A percentile compares a stretch with the other conserved stretches of the same genome.
phyloP scores from a whole-genome alignment of 1,284 basidiomycete genomes.

The Blastosporella zonata region DNA sequence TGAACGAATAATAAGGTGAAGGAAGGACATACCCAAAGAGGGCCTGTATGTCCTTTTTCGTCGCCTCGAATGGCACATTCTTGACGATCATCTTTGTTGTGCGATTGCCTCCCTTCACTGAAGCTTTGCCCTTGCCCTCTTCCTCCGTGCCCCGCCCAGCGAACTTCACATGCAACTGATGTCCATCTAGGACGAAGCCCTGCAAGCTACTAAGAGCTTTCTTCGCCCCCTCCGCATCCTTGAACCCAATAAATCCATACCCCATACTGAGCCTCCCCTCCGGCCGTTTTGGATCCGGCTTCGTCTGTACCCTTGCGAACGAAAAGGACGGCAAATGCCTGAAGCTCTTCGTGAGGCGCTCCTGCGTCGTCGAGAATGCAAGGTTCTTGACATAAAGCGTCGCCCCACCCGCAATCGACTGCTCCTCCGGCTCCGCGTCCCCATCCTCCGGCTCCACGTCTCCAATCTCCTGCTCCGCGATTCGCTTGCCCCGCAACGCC shows the following conservation, averaged over 20 bases:
- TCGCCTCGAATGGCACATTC: slow-evolving; percentile 96
- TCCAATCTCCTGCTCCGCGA: slow-evolving; percentile 37
- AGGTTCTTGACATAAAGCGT: slow-evolving; percentile 97
- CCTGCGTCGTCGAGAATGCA: slow-evolving; percentile 84
- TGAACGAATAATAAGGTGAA: slow-evolving; percentile 1
- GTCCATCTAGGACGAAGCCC: slow-evolving; percentile 85
- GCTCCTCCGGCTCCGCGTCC: slow-evolving; percentile 39
- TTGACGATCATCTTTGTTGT: slow-evolving; percentile 94
- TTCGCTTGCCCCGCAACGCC: slow-evolving; percentile 39
- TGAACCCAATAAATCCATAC: slow-evolving; percentile 95
- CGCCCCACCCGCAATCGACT: slow-evolving; percentile 62
- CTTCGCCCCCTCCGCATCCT: slow-evolving; percentile 69
- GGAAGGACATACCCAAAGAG: slow-evolving; percentile 71
- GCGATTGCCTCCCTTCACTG: slow-evolving; percentile 44
- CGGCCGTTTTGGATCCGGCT: slow-evolving; percentile 78
- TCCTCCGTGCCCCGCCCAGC: slow-evolving; percentile 83
- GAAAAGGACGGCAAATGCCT: slow-evolving; percentile 78
- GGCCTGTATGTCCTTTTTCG: slow-evolving; percentile 88
- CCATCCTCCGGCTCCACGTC: slow-evolving; percentile 20
- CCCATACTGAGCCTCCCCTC: slow-evolving; percentile 81
- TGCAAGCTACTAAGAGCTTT: slow-evolving; percentile 80
- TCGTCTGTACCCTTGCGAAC: slow-evolving; percentile 91
- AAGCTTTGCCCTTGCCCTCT: slow-evolving; percentile 43
- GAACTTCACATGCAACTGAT: slow-evolving; percentile 82
- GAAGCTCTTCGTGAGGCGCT: slow-evolving; percentile 71